Conservation (phyloP, 129 eudicot species). For the Ambrosia trifida region DNA sequence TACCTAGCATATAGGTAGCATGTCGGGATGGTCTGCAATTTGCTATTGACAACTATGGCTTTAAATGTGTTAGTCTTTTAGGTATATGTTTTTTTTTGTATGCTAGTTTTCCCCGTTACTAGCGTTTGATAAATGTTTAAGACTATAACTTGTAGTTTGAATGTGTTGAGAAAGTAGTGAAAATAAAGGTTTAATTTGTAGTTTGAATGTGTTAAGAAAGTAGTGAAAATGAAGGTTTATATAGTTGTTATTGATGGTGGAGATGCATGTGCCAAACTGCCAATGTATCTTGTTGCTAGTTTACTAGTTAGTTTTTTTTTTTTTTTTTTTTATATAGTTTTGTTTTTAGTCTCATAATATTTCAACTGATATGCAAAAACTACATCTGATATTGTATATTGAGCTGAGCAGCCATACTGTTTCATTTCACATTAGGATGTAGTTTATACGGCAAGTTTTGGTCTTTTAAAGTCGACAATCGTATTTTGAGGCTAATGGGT, state of each 20-base stretch:
- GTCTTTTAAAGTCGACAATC: neutral
- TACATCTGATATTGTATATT: conserved; percentile 2
- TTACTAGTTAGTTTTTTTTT: neutral
- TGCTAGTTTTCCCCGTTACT: neutral
- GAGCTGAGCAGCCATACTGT: neutral
- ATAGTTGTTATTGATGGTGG: neutral
- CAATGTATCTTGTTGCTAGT: conserved; percentile 6
- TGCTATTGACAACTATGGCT: neutral
- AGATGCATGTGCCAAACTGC: conserved; percentile 8
- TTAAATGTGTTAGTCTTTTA: neutral
- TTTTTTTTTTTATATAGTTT: no score
- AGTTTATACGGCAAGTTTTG: conserved; percentile 3
- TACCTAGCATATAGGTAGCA: no score
- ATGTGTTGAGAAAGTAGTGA: no score
- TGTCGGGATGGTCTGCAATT: no score
- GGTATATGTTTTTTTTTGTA: neutral
- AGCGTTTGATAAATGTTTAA: neutral
- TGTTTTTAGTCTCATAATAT: neutral
- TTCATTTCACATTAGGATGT: conserved; percentile 9
- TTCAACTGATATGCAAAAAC: neutral
- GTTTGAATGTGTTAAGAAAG: neutral
- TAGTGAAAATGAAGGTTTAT: neutral
- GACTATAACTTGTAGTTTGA: no score
- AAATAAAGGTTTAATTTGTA: neutral
- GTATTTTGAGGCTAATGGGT: conserved; percentile 12